A percentile compares a stretch with the other conserved stretches of the same genome.
phyloP scores from a whole-genome alignment of 495 filamentous ascomycete species.

The Penicillium antarcticum region DNA sequence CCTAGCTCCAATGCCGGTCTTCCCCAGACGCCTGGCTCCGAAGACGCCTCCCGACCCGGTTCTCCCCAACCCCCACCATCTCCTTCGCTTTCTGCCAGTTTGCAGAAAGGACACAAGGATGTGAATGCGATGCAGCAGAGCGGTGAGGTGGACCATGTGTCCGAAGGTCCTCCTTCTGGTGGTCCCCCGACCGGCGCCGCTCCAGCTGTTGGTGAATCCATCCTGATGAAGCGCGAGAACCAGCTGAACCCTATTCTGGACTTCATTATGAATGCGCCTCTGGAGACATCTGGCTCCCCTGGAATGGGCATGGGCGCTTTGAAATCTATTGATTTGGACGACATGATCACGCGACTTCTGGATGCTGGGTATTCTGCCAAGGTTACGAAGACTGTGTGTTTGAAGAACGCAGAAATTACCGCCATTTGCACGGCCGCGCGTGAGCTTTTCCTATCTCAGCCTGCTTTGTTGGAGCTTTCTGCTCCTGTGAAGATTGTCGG shows the following conservation, averaged over 20 bases:
- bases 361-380: conserved; percentile 96
- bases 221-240: conserved; percentile 78
- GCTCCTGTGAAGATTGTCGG: conserved; percentile 99
- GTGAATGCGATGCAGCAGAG: conserved; percentile 76
- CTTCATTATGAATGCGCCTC: conserved; percentile 41
- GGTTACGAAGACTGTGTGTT: conserved; percentile 92
- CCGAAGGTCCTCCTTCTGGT: conserved; percentile 83
- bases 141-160: conserved; percentile 92
- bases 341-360: conserved; percentile 91
- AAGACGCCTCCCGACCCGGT: conserved; percentile 38
- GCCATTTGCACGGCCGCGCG: conserved; percentile 85
- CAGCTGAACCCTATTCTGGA: conserved; percentile 60
- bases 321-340: conserved; percentile 90
- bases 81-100: conserved; percentile 74
- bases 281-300: conserved; percentile 39
- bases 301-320: conserved; percentile 63
- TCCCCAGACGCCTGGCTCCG: conserved; percentile 34
- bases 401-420: conserved; percentile 96
- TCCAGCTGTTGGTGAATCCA: conserved; percentile 50
- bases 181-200: conserved; percentile 42
- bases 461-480: conserved; percentile 84
- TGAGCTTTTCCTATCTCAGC: conserved; percentile 88
- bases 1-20: conserved; percentile 37
- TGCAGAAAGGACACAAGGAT: conserved; percentile 74
- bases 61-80: conserved; percentile 80